These are phyloP conservation scores for Persicaria tinctoria DNA, from an alignment of 148 eudicot species.

Conservation along the genomic window DNA sequence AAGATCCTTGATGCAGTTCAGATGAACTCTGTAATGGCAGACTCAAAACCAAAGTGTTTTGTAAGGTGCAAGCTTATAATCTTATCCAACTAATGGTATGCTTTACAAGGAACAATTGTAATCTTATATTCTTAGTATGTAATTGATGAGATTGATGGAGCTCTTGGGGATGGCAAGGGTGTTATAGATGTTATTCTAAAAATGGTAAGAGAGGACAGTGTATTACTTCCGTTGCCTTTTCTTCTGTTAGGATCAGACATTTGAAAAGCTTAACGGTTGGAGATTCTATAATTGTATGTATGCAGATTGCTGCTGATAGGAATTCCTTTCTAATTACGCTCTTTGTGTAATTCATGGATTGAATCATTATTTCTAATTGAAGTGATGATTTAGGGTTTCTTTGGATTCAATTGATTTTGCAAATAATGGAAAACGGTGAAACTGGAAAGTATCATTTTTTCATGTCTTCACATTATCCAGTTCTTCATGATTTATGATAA, in stretches of 20 bases:
- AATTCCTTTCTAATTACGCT: too few species aligned
- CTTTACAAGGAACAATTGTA: not conserved
- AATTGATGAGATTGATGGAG: conserved; percentile 99
- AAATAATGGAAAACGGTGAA: too few species aligned
- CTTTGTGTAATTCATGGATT: too few species aligned
- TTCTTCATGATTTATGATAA: too few species aligned
- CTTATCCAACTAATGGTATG: not conserved
- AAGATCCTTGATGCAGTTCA: conserved; percentile 93
- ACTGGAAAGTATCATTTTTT: too few species aligned
- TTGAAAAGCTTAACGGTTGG: conserved; percentile 6
- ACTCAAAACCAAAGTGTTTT: conserved; percentile 92
- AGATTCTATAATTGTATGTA: conserved; percentile 10
- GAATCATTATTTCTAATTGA: too few species aligned
- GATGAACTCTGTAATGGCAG: conserved; percentile 86
- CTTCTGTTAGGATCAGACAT: not conserved
- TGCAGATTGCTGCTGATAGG: conserved; percentile 70
- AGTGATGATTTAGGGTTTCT: too few species aligned
- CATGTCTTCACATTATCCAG: too few species aligned
- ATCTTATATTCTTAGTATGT: conserved; percentile 35
- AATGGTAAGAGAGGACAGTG: conserved; percentile 45
- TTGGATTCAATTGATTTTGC: too few species aligned
- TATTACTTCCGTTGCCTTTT: not conserved
- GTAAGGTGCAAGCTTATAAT: conserved; percentile 30
- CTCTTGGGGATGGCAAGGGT: conserved; percentile 97
- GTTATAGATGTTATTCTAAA: conserved; percentile 84